A percentile compares a stretch with the other conserved stretches of the same genome.
phyloP scores from a whole-genome alignment of 192 early-diverging fungal genomes.

The Spizellomyces sp. region DNA sequence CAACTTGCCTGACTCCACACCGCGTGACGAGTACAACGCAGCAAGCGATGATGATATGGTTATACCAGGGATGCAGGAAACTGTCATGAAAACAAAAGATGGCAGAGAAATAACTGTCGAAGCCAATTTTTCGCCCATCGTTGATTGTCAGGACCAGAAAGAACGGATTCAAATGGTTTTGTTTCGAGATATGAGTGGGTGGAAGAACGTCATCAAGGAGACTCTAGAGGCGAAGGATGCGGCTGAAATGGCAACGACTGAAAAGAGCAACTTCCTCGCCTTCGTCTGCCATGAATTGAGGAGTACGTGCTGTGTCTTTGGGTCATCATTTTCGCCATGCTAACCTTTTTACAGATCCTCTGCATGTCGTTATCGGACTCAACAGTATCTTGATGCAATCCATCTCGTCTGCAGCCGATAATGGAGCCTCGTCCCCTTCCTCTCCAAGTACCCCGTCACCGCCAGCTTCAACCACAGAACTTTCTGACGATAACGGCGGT shows the following conservation, averaged over 20 bases:
- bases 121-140: constrained; percentile 38
- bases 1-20: not conserved
- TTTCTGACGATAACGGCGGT: not conserved
- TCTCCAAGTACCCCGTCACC: not conserved
- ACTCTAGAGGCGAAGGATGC: constrained; percentile 33
- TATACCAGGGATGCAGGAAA: constrained; percentile 23
- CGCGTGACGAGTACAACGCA: not conserved
- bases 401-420: not conserved
- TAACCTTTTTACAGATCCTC: constrained; percentile 19
- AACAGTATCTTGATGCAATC: constrained; percentile 28
- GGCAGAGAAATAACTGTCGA: constrained; percentile 27
- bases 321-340: not conserved
- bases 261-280: constrained; percentile 34
- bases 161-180: constrained; percentile 34
- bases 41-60: constrained; percentile 5
- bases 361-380: constrained; percentile 37
- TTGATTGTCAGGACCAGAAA: constrained; percentile 25
- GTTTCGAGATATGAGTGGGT: constrained; percentile 30
- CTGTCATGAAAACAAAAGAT: constrained; percentile 24
- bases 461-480: not conserved
- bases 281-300: constrained; percentile 44
- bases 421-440: not conserved
- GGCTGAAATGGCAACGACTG: constrained; percentile 28
- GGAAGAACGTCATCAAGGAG: constrained; percentile 20
- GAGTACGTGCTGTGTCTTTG: constrained; percentile 16